Evolutionary conservation across 768 basidiomycete species (phyloP), one percentile per base, ranked within the genome.

Genomic region (Krasilnikovozyma curviuscula): DNA sequence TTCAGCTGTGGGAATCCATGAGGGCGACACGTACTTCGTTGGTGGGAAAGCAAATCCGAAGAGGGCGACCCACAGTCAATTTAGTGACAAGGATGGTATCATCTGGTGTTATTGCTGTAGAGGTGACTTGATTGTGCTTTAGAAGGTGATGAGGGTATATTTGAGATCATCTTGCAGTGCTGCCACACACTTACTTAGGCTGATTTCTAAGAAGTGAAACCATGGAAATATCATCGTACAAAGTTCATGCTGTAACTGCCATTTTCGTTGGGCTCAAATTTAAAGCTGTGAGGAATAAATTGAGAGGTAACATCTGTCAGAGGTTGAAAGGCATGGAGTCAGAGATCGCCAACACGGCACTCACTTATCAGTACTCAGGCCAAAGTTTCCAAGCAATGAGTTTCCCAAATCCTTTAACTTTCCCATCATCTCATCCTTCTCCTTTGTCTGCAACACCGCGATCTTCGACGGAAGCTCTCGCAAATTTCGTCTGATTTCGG

Each of bases 171-270:
- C n/a, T n/a, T n/a, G n/a, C n/a, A n/a, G n/a, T n/a, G n/a, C n/a
- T n/a, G n/a, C n/a, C n/a, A n/a, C n/a, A n/a, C n/a, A n/a, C n/a
- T n/a, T n/a, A n/a, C n/a, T n/a, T n/a, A n/a, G n/a, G n/a, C n/a
- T n/a, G n/a, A n/a, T n/a, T n/a, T n/a, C n/a, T n/a, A n/a, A n/a
- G n/a, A n/a, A n/a, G n/a, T n/a, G n/a, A n/a, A n/a, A n/a, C n/a
- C n/a, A n/a, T n/a, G n/a, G n/a, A n/a, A n/a, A n/a, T 30, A 46
- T 70, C 63, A 78, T 57, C 62, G 72, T 38, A 67, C 68, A 61
- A 97, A 93, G 57, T 83, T 82, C 74, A 97, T 76, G 1, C 81
- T 82, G 67, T 95, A 97, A 0, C 91, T 86, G n/a, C 91, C 91
- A 53, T 86, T 78, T 6, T 79, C 83, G 54, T 91, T 89, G 16